Percentiles rank a stretch among this genome's conserved stretches.
phyloP scores from a whole-genome alignment of 345 rosid genomes.

The Lepidium didymum region DNA sequence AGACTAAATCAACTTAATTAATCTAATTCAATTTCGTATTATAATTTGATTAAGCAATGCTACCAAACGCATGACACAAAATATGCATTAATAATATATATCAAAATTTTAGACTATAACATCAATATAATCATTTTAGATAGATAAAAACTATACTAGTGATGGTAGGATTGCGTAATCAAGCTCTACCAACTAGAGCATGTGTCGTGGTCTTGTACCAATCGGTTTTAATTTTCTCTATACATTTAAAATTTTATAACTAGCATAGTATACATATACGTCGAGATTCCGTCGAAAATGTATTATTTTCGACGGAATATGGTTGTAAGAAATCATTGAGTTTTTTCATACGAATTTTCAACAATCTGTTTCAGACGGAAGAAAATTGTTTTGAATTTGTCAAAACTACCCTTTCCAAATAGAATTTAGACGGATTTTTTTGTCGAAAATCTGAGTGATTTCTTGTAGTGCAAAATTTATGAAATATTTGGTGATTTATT shows the following conservation, averaged over 20 bases:
- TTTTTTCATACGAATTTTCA: too few relatives aligned
- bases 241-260: neutral
- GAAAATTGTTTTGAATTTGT: too few relatives aligned
- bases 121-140: slow-evolving; percentile 20
- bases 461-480: neutral
- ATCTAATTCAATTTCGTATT: slow-evolving; percentile 9
- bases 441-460: too few relatives aligned
- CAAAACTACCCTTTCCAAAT: too few relatives aligned
- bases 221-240: slow-evolving; percentile 37
- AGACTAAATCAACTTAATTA: slow-evolving; percentile 16
- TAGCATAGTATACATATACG: neutral
- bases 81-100: slow-evolving; percentile 9
- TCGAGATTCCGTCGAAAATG: too few relatives aligned
- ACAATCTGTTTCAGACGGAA: too few relatives aligned
- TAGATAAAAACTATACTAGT: neutral
- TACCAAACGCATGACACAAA: slow-evolving; percentile 26
- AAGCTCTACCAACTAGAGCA: slow-evolving; percentile 53
- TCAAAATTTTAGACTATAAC: slow-evolving; percentile 5
- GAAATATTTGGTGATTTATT: neutral
- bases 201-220: slow-evolving; percentile 44
- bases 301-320: too few relatives aligned
- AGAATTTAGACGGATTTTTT: too few relatives aligned
- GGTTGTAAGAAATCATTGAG: too few relatives aligned
- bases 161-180: slow-evolving; percentile 33
- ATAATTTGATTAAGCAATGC: slow-evolving; percentile 28